These are phyloP conservation scores for Cutaneotrichosporon dermatis DNA, from an alignment of 1,284 basidiomycete species.

Conservation along the genomic window DNA sequence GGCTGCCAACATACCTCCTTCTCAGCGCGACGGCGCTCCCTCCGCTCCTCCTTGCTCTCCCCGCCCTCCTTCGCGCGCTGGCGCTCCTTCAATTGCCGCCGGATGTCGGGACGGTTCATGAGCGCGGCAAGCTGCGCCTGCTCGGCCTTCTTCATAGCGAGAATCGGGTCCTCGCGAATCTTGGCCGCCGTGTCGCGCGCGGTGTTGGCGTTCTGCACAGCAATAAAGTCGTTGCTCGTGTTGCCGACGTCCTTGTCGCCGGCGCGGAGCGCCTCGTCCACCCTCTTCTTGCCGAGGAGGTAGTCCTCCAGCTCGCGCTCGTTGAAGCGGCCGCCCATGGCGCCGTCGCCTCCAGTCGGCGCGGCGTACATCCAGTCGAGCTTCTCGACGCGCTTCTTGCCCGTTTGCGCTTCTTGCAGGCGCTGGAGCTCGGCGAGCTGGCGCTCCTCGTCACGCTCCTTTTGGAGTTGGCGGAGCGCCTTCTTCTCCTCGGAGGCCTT, in stretches of 20 bases:
- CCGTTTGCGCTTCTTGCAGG: conserved; percentile 87
- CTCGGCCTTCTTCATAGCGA: conserved; percentile 97
- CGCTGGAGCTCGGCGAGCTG: conserved; percentile 94
- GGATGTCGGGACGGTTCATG: conserved; percentile 82
- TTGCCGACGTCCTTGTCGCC: conserved; percentile 88
- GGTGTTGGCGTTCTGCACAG: conserved; percentile 89
- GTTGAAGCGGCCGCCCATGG: conserved; percentile 51
- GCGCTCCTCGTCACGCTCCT: conserved; percentile 95
- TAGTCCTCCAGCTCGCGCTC: conserved; percentile 93
- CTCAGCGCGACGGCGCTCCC: conserved; percentile 59
- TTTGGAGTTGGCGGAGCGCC: conserved; percentile 90
- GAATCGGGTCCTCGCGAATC: conserved; percentile 89
- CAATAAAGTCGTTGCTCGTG: conserved; percentile 81
- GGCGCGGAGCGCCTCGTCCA: conserved; percentile 83
- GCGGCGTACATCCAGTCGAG: conserved; percentile 99
- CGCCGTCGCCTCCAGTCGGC: conserved; percentile 76
- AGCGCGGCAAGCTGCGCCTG: conserved; percentile 86
- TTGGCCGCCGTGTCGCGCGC: conserved; percentile 83
- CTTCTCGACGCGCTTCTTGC: conserved; percentile 87
- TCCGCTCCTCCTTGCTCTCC: conserved; percentile 57
- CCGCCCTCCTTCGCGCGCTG: conserved; percentile 63
- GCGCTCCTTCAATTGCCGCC: conserved; percentile 72
- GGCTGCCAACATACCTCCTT: conserved; percentile 43
- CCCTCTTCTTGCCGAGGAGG: conserved; percentile 93
- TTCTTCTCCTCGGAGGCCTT: conserved; percentile 96